These are phyloP conservation scores for Mortierella antarctica DNA, from an alignment of 192 early-diverging fungal species.

Conservation along the genomic window DNA sequence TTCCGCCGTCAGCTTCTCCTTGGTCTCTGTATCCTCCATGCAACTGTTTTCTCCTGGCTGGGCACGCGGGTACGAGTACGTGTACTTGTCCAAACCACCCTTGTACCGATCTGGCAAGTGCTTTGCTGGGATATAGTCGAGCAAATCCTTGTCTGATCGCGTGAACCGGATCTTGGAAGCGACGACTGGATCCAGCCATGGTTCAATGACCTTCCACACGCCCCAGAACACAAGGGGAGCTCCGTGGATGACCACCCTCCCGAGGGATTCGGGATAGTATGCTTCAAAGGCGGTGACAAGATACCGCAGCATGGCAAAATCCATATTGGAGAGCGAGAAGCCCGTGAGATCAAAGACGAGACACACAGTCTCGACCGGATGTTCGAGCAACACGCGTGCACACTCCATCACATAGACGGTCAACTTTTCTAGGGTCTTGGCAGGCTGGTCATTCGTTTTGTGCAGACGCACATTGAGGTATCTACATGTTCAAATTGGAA, in stretches of 20 bases:
- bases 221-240: slow-evolving; percentile 89
- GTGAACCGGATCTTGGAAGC: slow-evolving; percentile 83
- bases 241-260: slow-evolving; percentile 79
- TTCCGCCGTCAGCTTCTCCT: slow-evolving; percentile 20
- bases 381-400: slow-evolving; percentile 64
- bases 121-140: slow-evolving; percentile 67
- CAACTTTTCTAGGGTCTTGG: slow-evolving; percentile 69
- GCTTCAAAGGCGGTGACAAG: slow-evolving; percentile 79
- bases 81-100: slow-evolving; percentile 62
- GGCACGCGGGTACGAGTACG: slow-evolving; percentile 57
- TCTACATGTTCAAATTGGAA: slow-evolving; percentile 20
- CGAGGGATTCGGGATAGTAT: slow-evolving; percentile 90
- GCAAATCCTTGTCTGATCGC: slow-evolving; percentile 65
- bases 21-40: slow-evolving; percentile 32
- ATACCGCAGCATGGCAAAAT: slow-evolving; percentile 79
- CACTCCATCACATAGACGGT: slow-evolving; percentile 79
- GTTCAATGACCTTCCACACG: slow-evolving; percentile 84
- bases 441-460: slow-evolving; percentile 61
- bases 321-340: slow-evolving; percentile 82
- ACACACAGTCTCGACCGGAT: slow-evolving; percentile 73
- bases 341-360: slow-evolving; percentile 86
- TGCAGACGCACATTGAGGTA: slow-evolving; percentile 59
- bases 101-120: slow-evolving; percentile 67
- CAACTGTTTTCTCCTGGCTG: slow-evolving; percentile 54
- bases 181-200: slow-evolving; percentile 90